Percentiles rank a stretch among this genome's conserved stretches.
These are phyloP conservation scores for Blastocladiella britannica DNA, from an alignment of 192 early-diverging fungal species.

Conservation along the genomic window DNA sequence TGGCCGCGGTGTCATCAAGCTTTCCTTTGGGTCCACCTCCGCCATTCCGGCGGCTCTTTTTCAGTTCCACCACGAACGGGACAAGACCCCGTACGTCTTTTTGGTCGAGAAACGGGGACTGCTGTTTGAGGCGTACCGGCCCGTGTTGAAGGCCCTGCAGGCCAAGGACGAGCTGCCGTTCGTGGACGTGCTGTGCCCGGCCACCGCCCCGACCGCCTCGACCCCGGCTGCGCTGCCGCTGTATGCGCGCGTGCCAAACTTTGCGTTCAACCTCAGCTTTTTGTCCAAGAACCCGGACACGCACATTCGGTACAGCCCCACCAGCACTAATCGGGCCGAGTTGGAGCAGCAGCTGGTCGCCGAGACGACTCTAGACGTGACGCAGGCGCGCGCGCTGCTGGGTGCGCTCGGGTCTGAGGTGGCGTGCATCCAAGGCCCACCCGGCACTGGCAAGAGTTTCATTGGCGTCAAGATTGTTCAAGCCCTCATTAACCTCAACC, in stretches of 20 bases:
- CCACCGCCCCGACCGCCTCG: conserved; percentile 2
- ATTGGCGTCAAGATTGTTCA: conserved; percentile 27
- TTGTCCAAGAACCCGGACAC: neutral
- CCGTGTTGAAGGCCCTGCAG: conserved; percentile 9
- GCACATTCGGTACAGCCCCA: neutral
- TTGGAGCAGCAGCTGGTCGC: neutral
- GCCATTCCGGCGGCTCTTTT: too few relatives aligned
- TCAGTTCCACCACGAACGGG: neutral
- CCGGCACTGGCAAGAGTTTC: conserved; percentile 26
- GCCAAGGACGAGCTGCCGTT: conserved; percentile 7
- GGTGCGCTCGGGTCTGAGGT: conserved; percentile 23
- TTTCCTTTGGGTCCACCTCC: too few relatives aligned
- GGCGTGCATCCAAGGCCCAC: conserved; percentile 35
- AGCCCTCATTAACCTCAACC: conserved; percentile 14
- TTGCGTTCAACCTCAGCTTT: conserved; percentile 8
- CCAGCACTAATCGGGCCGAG: neutral
- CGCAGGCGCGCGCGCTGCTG: conserved; percentile 24
- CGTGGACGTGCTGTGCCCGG: conserved; percentile 5
- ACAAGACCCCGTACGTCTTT: conserved; percentile 10
- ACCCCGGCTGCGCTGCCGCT: conserved; percentile 2
- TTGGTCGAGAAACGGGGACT: conserved; percentile 10
- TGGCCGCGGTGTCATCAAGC: too few relatives aligned
- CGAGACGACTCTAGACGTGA: conserved; percentile 19
- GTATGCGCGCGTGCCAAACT: conserved; percentile 6
- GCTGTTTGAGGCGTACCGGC: conserved; percentile 14